Conservation (phyloP, 352 stramenopile genomes). For the Phytopythium helicoides region DNA sequence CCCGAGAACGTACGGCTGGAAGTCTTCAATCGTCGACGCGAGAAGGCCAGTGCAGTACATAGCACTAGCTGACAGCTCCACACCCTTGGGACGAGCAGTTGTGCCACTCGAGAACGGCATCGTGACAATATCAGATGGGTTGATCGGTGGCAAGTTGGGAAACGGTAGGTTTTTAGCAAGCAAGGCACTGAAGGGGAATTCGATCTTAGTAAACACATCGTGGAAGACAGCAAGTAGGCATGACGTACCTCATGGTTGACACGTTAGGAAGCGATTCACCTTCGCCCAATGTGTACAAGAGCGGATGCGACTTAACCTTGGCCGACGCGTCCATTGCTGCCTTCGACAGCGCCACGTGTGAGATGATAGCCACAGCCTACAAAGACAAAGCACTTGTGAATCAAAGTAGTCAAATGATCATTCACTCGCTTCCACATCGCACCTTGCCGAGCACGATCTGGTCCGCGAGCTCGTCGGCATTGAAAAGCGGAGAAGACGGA, state of each 20-base stretch:
- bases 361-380: constrained; percentile 27
- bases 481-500: constrained; percentile 35
- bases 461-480: constrained; percentile 24
- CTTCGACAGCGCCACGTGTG: constrained; percentile 24
- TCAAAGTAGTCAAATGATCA: not conserved
- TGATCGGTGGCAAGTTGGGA: constrained; percentile 21
- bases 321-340: constrained; percentile 22
- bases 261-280: constrained; percentile 9
- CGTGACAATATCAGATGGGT: constrained; percentile 24
- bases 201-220: not conserved
- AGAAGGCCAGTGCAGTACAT: constrained; percentile 79
- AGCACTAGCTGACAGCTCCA: constrained; percentile 84
- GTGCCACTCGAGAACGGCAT: constrained; percentile 93
- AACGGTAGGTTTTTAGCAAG: constrained; percentile 19
- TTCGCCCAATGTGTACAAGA: constrained; percentile 29
- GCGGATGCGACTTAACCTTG: constrained; percentile 4
- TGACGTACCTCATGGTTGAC: constrained; percentile 28
- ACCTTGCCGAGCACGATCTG: constrained; percentile 31
- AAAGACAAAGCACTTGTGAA: not conserved
- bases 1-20: constrained; percentile 28
- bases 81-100: constrained; percentile 87
- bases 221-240: no score
- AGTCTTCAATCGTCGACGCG: constrained; percentile 32
- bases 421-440: not conserved
- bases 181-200: constrained; percentile 61